A percentile compares a stretch with the other conserved stretches of the same genome.
Evolutionary conservation across 1,284 basidiomycete genomes (phyloP).

Genomic region (Malassezia equina): DNA sequence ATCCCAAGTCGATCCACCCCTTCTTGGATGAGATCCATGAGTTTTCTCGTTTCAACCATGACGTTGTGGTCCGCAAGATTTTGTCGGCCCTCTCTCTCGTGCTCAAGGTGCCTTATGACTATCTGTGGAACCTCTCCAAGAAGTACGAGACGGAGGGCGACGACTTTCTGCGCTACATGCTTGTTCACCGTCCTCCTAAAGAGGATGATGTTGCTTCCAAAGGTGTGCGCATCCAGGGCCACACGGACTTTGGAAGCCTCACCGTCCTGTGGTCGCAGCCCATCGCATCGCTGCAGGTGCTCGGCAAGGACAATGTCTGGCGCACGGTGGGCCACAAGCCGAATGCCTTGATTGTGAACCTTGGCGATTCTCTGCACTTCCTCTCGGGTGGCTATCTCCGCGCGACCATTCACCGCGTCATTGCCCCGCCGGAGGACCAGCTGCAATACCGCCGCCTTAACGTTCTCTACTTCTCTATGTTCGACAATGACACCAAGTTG

Average conservation of each 20-base stretch:
- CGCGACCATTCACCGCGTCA: slow-evolving; percentile 50
- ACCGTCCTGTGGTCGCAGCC: slow-evolving; percentile 50
- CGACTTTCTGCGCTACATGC: slow-evolving; percentile 49
- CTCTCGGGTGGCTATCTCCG: slow-evolving; percentile 39
- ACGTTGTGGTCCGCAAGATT: slow-evolving; percentile 47
- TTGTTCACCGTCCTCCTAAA: slow-evolving; percentile 48
- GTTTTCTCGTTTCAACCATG: slow-evolving; percentile 48
- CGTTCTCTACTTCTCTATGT: slow-evolving; percentile 49
- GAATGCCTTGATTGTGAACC: slow-evolving; percentile 43
- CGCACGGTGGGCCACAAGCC: slow-evolving; percentile 48
- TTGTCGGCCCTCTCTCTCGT: slow-evolving; percentile 49
- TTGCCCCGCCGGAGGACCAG: slow-evolving; percentile 49
- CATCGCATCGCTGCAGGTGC: slow-evolving; percentile 49
- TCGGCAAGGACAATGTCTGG: slow-evolving; percentile 49
- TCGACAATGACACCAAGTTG: slow-evolving; percentile 46
- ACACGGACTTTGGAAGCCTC: slow-evolving; percentile 50
- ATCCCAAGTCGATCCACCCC: slow-evolving; percentile 26
- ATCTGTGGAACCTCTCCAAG: slow-evolving; percentile 49
- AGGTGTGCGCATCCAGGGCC: slow-evolving; percentile 49
- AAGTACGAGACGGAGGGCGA: slow-evolving; percentile 48
- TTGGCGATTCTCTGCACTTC: slow-evolving; percentile 41
- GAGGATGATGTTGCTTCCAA: slow-evolving; percentile 41
- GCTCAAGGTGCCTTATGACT: slow-evolving; percentile 50
- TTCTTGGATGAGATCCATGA: slow-evolving; percentile 47
- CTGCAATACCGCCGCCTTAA: slow-evolving; percentile 47